These are phyloP conservation scores for Zelonia costaricensis DNA, from an alignment of 208 protist genomes.

Conservation along the genomic window DNA sequence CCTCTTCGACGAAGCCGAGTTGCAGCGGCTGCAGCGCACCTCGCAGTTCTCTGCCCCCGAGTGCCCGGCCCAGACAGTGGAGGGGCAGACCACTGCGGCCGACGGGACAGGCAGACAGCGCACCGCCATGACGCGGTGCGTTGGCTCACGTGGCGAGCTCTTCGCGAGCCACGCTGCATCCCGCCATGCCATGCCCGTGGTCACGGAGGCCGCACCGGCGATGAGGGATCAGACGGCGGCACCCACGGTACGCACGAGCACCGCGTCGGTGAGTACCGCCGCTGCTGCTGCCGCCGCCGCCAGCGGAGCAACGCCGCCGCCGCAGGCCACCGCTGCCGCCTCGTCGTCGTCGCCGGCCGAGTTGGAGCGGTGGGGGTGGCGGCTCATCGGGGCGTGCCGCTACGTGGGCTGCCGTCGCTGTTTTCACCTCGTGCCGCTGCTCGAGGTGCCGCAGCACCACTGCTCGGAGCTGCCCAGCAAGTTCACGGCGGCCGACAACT, in stretches of 20 bases:
- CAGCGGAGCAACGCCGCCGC: too few species aligned
- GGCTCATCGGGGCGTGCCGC: constrained; percentile 50
- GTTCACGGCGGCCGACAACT: constrained; percentile 27
- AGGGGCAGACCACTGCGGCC: too few species aligned
- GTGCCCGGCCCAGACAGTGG: constrained; percentile 12
- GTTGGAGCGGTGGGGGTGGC: constrained; percentile 78
- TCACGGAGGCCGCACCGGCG: constrained; percentile 13
- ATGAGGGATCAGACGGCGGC: too few species aligned
- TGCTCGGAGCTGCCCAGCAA: constrained; percentile 31
- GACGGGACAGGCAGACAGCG: too few species aligned
- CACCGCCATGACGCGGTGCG: not conserved
- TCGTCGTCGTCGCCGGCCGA: constrained; percentile 19
- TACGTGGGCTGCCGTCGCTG: constrained; percentile 57
- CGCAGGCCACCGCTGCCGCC: constrained; percentile 2
- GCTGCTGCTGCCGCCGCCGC: too few species aligned
- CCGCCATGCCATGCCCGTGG: constrained; percentile 16
- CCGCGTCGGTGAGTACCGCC: too few species aligned
- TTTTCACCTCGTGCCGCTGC: constrained; percentile 44
- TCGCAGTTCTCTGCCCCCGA: constrained; percentile 20
- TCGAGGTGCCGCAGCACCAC: constrained; percentile 43
- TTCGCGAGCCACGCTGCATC: constrained; percentile 58
- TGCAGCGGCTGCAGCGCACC: constrained; percentile 32
- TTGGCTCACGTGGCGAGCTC: constrained; percentile 66
- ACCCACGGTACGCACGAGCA: too few species aligned
- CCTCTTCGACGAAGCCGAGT: constrained; percentile 53